Base-by-base conservation (phyloP, 176 grass and related monocot genomes). In the Saccharum spontaneum region DNA sequence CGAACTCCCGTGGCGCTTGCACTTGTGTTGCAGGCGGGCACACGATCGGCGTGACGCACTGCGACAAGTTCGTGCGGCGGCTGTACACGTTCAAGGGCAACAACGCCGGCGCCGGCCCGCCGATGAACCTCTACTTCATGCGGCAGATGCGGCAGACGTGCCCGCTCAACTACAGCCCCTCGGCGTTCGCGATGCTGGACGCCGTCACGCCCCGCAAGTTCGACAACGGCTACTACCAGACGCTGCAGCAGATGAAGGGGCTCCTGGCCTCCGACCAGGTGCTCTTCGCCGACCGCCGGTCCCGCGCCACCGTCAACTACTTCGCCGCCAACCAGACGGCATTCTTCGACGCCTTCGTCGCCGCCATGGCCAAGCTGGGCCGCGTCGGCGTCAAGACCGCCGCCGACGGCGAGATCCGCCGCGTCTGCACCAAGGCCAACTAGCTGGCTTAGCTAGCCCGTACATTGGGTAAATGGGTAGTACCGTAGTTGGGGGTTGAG, bases 291-390 rank as follows among this genome's bases (percentile, higher is more conserved):
- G 94, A 97, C 87, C 89, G 87, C 87, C 87, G 94, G 0, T 94
- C 94, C 1, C 50, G 94, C 6, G 44, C 7, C 66, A 94, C 92
- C 13, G 94, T 97, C 78, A 92, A 97, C 82, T 63, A 78, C 87
- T 97, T 94, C 78, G 92, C 94, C n/a, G 63, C 92, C 54, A 97
- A 94, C 85, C 92, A 94, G 82, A 97, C 92, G 3, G 94, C 94
- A 1, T 97, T 97, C 90, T 94, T 94, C 61, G 80, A 97, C 11
- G 84, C 91, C 0, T 97, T 97, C 84, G 87, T 85, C 20, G 59
- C 87, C 17, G 92, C 92, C 48, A 92, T 97, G 85, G 81, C 91
- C 31, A 97, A 94, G 89, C 92, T 97, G 8, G 92, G 94, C 0
- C 84, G 91, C 57, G 54, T 97, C 65, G 94, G 94, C 24, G 90